Base-by-base conservation (phyloP, 306 rosid genomes). In the Gynostemma pentaphyllum region DNA sequence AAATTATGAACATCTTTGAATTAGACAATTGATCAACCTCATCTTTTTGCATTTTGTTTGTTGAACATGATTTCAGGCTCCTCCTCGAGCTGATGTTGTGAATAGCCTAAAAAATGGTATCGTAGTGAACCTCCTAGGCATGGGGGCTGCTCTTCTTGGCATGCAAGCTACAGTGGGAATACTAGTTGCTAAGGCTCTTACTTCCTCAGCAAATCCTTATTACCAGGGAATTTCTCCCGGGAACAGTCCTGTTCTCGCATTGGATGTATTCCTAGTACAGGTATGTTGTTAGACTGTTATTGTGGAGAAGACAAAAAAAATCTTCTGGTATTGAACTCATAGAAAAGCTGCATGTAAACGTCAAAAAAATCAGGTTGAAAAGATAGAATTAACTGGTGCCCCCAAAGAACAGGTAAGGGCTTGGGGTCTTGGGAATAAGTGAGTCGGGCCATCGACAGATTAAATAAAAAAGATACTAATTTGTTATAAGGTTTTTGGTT, bases 231-330 rank as follows among this genome's bases (percentile, higher is more conserved):
- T 79, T 23, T 47, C 99, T 59, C 95, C 99, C 56, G 97, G 97
- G 45, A 79, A 51, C 74, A 88, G 84, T 63, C 97, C 99, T 42
- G 99, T 94, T 54, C 97, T 94, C 9, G 97, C 97, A 1, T 77
- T 88, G 78, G 99, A 94, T 78, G 97, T 94, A 9, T 94, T 88
- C 81, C 75, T 94, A 75, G 95, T 88, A 74, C 99, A 94, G 99
- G 99, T 94, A 75, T 36, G 54, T 19, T 26, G 45, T 64, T n/a
- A 1, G 13, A 53, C 57, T 61, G 24, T 11, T 45, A 45, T 9
- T 45, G 16, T 11, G 16, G 9, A 30, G 30, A 21, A 32, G 9
- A 34, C 64, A 21, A 11, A 55, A 54, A 29, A 55, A 11, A 32
- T 62, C 14, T 62, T 42, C 15, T 23, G 39, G 42, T 42, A 21